These are phyloP conservation scores for Naganishia vishniacii DNA, from an alignment of 768 basidiomycete genomes.

Conservation along the genomic window DNA sequence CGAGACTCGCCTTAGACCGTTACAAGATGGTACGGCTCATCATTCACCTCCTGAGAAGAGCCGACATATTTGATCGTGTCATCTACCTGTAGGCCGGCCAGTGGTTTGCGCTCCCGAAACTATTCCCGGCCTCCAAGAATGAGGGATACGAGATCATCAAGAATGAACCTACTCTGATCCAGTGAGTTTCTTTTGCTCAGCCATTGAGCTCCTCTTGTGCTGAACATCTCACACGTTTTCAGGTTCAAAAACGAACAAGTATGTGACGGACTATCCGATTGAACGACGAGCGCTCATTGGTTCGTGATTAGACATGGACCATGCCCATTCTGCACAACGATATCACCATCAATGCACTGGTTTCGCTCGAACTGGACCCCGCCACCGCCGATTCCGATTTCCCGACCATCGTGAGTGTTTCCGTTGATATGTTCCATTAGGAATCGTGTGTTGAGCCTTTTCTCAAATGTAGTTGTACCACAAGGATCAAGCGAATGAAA, in stretches of 20 bases:
- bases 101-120: conserved; percentile 52
- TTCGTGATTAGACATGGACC: conserved; percentile 47
- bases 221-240: not conserved
- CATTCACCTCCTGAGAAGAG: no score
- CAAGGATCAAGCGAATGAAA: conserved; percentile 52
- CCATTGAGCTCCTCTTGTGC: not conserved
- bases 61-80: no score
- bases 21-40: conserved; percentile 45
- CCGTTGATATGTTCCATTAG: conserved; percentile 34
- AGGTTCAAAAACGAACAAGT: conserved; percentile 53
- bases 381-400: conserved; percentile 52
- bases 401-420: conserved; percentile 41
- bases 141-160: conserved; percentile 49
- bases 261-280: not conserved
- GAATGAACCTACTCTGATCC: conserved; percentile 50
- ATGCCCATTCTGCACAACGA: conserved; percentile 50
- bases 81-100: conserved; percentile 47
- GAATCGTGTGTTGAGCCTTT: no score
- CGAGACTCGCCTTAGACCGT: conserved; percentile 35
- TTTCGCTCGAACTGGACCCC: conserved; percentile 51
- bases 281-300: not conserved
- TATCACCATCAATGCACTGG: conserved; percentile 52
- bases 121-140: conserved; percentile 50
- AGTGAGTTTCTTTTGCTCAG: conserved; percentile 30
- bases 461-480: conserved; percentile 42